These are phyloP conservation scores for Aureobasidium sp. DNA, from an alignment of 2,329 filamentous ascomycete genomes.

Conservation along the genomic window DNA sequence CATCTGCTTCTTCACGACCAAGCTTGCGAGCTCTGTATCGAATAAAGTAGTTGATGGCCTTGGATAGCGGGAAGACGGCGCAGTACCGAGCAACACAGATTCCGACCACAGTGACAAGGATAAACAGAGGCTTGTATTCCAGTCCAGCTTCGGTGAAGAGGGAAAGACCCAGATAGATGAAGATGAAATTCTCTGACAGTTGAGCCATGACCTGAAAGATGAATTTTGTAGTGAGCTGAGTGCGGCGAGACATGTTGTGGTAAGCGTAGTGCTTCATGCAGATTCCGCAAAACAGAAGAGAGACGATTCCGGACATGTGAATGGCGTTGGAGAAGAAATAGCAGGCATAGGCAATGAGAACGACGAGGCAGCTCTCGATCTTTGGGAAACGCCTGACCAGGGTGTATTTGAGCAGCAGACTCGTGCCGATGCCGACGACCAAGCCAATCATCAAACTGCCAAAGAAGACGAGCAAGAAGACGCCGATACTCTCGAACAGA, in stretches of 20 bases:
- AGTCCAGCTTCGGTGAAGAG: slow-evolving; percentile 86
- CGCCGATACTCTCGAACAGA: slow-evolving; percentile 83
- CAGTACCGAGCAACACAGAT: slow-evolving; percentile 91
- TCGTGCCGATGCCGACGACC: slow-evolving; percentile 77
- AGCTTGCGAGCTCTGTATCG: slow-evolving; percentile 73
- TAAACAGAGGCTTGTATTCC: slow-evolving; percentile 89
- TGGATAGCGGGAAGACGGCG: slow-evolving; percentile 88
- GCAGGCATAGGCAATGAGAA: slow-evolving; percentile 89
- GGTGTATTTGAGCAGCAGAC: slow-evolving; percentile 87
- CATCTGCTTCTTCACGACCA: slow-evolving; percentile 71
- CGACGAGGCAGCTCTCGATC: slow-evolving; percentile 91
- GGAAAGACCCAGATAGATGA: slow-evolving; percentile 93
- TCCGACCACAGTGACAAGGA: slow-evolving; percentile 82
- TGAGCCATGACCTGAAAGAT: slow-evolving; percentile 92
- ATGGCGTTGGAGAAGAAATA: slow-evolving; percentile 98
- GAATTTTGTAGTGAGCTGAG: slow-evolving; percentile 96
- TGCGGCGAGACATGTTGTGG: slow-evolving; percentile 98
- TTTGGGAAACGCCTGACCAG: slow-evolving; percentile 88
- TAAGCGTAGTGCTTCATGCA: slow-evolving; percentile 98
- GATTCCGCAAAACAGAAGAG: slow-evolving; percentile 93
- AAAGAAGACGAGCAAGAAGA: slow-evolving; percentile 95
- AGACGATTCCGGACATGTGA: slow-evolving; percentile 95
- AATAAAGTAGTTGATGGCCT: slow-evolving; percentile 85
- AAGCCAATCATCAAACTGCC: slow-evolving; percentile 87
- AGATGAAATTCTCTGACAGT: slow-evolving; percentile 97